A percentile compares a stretch with the other conserved stretches of the same genome.
Conservation (phyloP, 495 filamentous ascomycete genomes). For the Talaromyces adpressus region DNA sequence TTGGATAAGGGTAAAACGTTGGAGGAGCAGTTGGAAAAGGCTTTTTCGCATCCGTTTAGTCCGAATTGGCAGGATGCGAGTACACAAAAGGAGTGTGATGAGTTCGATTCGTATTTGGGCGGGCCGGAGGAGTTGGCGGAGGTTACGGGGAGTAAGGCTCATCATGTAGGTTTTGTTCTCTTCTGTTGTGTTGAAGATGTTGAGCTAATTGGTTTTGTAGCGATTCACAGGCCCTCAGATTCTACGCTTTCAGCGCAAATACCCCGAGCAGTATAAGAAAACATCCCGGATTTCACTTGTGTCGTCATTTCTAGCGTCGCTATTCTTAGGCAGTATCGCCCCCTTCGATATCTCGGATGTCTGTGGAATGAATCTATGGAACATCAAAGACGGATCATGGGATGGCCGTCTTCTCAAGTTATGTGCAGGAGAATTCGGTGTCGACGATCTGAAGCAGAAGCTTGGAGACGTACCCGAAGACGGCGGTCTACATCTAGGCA, state of each 20-base stretch:
- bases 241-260: constrained; percentile 70
- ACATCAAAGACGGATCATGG: constrained; percentile 69
- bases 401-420: constrained; percentile 66
- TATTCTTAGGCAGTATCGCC: constrained; percentile 80
- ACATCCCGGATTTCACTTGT: constrained; percentile 87
- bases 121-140: constrained; percentile 59
- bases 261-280: constrained; percentile 70
- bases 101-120: constrained; percentile 69
- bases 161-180: constrained; percentile 64
- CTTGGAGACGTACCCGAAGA: constrained; percentile 74
- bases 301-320: constrained; percentile 87
- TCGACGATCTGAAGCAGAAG: constrained; percentile 64
- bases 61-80: constrained; percentile 98
- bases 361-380: constrained; percentile 95
- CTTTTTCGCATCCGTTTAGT: constrained; percentile 79
- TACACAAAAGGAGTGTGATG: constrained; percentile 85
- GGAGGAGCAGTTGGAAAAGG: constrained; percentile 61
- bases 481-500: constrained; percentile 71
- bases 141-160: constrained; percentile 83
- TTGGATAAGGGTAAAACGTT: constrained; percentile 54
- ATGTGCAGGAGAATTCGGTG: constrained; percentile 62
- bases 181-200: too few relatives aligned
- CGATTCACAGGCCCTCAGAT: constrained; percentile 98
- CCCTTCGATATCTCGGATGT: constrained; percentile 92
- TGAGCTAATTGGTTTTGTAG: constrained; percentile 33